Conservation (phyloP, 331 rosid species). For the Pyracantha coccinea region DNA sequence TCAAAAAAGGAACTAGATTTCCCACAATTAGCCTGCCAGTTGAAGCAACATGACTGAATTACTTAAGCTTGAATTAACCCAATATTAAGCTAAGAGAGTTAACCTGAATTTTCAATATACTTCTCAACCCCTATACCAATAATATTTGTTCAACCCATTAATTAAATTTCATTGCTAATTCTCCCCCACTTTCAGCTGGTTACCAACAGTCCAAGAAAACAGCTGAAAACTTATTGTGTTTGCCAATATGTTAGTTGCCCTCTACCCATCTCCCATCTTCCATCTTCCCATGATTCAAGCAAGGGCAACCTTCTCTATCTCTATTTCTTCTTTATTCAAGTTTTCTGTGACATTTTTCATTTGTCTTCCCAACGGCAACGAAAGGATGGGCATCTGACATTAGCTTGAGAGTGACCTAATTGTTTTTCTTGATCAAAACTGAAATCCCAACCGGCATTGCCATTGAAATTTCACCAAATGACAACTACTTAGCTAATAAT, state of each 20-base stretch:
- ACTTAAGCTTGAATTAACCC: constrained; percentile 11
- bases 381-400: constrained; percentile 35
- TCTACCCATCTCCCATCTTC: not conserved
- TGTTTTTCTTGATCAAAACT: constrained; percentile 13
- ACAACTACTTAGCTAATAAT: not conserved
- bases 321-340: not conserved
- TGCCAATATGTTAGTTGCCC: not conserved
- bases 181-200: constrained; percentile 1
- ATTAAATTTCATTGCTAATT: not conserved
- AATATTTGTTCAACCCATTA: not conserved
- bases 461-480: constrained; percentile 26
- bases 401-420: constrained; percentile 37
- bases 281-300: constrained; percentile 7
- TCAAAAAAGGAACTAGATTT: not conserved
- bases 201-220: not conserved
- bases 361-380: constrained; percentile 17
- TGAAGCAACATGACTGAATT: constrained; percentile 22
- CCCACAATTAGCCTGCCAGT: not conserved
- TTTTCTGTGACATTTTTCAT: not conserved
- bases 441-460: constrained; percentile 13
- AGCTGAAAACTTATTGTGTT: not conserved
- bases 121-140: not conserved
- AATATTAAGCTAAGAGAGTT: not conserved
- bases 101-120: not conserved
- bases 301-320: not conserved